phyloP scores from a whole-genome alignment of 768 basidiomycete genomes.

The Amyloporia xantha region DNA sequence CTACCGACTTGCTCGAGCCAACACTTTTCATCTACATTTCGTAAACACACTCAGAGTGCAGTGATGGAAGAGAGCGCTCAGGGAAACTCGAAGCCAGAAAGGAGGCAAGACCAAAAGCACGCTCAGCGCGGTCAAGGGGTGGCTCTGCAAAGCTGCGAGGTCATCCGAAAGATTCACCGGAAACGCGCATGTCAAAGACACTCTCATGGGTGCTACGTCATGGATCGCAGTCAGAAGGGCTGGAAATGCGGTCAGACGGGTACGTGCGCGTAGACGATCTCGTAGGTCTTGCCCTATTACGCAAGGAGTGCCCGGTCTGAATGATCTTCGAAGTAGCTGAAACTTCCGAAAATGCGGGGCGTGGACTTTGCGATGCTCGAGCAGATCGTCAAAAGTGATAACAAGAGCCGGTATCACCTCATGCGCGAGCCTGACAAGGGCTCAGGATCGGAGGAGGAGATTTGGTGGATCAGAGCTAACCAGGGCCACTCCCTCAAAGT shows the following conservation, averaged over 20 bases:
- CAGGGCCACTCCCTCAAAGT: constrained; percentile 88
- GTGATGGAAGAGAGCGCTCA: not conserved
- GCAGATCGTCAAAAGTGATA: constrained; percentile 59
- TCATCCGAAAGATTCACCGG: constrained; percentile 51
- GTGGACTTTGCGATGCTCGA: constrained; percentile 50
- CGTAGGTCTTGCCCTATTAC: constrained; percentile 42
- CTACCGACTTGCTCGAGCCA: too few relatives aligned
- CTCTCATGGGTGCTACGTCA: constrained; percentile 91
- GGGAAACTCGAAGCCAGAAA: not conserved
- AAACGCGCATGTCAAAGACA: constrained; percentile 75
- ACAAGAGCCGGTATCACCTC: constrained; percentile 61
- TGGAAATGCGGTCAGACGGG: constrained; percentile 78
- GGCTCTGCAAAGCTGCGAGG: constrained; percentile 47
- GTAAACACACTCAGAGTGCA: too few relatives aligned
- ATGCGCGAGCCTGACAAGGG: constrained; percentile 41
- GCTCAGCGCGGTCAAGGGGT: constrained; percentile 7
- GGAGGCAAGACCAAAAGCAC: not conserved
- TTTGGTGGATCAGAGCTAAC: constrained; percentile 88
- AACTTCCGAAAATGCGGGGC: constrained; percentile 58
- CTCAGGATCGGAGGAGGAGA: constrained; percentile 24
- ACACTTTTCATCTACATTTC: too few relatives aligned
- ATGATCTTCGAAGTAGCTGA: constrained; percentile 42
- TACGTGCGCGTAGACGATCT: constrained; percentile 78
- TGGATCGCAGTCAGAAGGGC: constrained; percentile 68
- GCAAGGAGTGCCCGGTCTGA: not conserved